Percentiles rank a stretch among this genome's conserved stretches.
Conservation (phyloP, 768 basidiomycete species). For the Suillus spraguei region DNA sequence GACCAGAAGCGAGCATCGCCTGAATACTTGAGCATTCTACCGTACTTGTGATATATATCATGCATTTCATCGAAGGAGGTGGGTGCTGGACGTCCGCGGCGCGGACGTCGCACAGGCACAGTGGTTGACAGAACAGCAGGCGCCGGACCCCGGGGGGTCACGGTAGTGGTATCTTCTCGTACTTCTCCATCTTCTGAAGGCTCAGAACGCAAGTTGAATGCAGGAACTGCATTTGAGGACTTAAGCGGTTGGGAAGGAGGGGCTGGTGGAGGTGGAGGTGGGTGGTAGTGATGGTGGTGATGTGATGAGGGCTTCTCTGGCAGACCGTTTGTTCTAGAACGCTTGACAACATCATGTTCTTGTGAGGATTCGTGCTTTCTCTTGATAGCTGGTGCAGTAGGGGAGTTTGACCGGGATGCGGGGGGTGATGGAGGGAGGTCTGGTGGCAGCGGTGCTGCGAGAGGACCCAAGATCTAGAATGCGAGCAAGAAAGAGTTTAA, state of each 20-base stretch:
- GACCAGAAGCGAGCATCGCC: conserved; percentile 81
- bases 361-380: conserved; percentile 37
- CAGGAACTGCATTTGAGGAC: conserved; percentile 25
- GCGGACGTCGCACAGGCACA: conserved; percentile 68
- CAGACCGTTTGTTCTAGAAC: conserved; percentile 29
- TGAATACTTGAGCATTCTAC: conserved; percentile 80
- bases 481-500: conserved; percentile 2
- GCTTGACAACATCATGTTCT: conserved; percentile 33
- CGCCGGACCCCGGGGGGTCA: conserved; percentile 26
- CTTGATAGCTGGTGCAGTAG: conserved; percentile 37
- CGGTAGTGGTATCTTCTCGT: conserved; percentile 37
- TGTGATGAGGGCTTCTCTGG: conserved; percentile 30
- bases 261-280: conserved; percentile 28
- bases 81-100: conserved; percentile 53
- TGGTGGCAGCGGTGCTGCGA: conserved; percentile 44
- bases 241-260: conserved; percentile 22
- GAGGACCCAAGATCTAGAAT: conserved; percentile 42
- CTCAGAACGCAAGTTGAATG: conserved; percentile 38
- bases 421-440: conserved; percentile 49
- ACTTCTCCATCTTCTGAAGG: conserved; percentile 51
- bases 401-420: conserved; percentile 45
- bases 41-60: conserved; percentile 68
- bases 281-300: conserved; percentile 29
- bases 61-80: conserved; percentile 62
- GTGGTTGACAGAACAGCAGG: conserved; percentile 35